phyloP scores from a whole-genome alignment of 306 rosid species.

The Inga laurina region DNA sequence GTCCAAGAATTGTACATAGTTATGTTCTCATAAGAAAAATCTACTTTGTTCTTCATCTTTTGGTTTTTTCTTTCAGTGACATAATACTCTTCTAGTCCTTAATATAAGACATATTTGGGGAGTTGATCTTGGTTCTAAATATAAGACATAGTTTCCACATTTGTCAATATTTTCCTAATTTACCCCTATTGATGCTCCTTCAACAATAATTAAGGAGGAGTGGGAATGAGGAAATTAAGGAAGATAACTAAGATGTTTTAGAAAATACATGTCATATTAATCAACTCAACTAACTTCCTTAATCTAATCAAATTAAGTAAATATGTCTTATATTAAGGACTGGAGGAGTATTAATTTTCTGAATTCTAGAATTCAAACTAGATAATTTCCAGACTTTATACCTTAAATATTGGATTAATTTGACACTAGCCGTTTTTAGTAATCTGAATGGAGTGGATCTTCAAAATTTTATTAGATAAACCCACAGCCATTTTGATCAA shows the following conservation, averaged over 20 bases:
- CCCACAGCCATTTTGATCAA: background rate
- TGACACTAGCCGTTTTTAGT: background rate
- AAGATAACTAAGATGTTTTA: too few species aligned
- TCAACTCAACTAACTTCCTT: too few species aligned
- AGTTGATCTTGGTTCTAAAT: too few species aligned
- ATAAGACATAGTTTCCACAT: too few species aligned
- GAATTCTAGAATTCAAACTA: background rate
- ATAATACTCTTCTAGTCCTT: background rate
- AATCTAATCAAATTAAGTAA: too few species aligned
- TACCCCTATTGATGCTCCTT: too few species aligned
- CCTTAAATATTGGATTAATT: background rate
- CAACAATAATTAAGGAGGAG: too few species aligned
- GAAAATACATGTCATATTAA: too few species aligned
- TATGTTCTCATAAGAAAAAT: background rate
- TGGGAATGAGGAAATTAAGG: too few species aligned
- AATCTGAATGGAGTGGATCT: background rate
- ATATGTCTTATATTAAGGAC: too few species aligned
- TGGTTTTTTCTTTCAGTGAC: background rate
- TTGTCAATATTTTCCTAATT: too few species aligned
- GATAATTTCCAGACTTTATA: background rate
- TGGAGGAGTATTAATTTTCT: background rate
- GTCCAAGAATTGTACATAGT: conserved; percentile 29
- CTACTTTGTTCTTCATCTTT: background rate
- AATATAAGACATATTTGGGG: too few species aligned
- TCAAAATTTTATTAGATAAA: background rate